Base-by-base conservation (phyloP, 2,329 filamentous ascomycete species). In the Septoria linicola region DNA sequence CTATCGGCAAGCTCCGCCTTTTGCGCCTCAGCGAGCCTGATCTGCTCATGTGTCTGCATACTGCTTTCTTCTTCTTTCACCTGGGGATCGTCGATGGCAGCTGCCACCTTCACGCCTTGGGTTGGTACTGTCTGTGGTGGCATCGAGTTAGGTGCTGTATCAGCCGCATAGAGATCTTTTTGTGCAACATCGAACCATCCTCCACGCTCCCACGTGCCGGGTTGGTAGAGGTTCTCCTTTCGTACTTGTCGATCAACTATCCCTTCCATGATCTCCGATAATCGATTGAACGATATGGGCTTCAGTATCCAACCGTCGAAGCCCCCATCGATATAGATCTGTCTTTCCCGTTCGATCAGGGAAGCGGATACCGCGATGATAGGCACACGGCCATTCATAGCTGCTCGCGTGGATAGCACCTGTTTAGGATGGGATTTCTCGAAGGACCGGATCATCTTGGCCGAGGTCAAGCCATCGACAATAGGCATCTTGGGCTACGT, bases 221-320 rank as follows among this genome's bases (percentile, higher is more conserved):
- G 74, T 37, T 76, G 70, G 64, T 95, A 95, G 0, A 90, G 66
- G 60, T 82, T 84, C n/a, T 75, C 69, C 14, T 79, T 69, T 14
- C 88, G 78, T 0, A 78, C 71, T 0, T 79, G 70, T 0, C 78
- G 72, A 39, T 88, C 78, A 2, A 82, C 76, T 32, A 93, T 87
- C 1, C 88, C 89, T 1, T 74, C 69, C 49, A 95, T 76, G 6
- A 95, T 74, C 17, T 79, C 76, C 52, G 81, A 82, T 0, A 95
- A 75, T 7, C 89, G 79, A 59, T 83, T 81, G 65, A 95, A 95
- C 54, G 92, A 84, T 37, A 95, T 87, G 0, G 89, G 89, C 64
- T 95, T 95, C 51, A 95, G 73, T 20, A 96, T 90, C 89, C 89
- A 95, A 19, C 87, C 90, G 59, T 95, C 89, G 59, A 95, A 95